phyloP scores from a whole-genome alignment of 495 filamentous ascomycete genomes.

The Hyaloscypha bicolor region DNA sequence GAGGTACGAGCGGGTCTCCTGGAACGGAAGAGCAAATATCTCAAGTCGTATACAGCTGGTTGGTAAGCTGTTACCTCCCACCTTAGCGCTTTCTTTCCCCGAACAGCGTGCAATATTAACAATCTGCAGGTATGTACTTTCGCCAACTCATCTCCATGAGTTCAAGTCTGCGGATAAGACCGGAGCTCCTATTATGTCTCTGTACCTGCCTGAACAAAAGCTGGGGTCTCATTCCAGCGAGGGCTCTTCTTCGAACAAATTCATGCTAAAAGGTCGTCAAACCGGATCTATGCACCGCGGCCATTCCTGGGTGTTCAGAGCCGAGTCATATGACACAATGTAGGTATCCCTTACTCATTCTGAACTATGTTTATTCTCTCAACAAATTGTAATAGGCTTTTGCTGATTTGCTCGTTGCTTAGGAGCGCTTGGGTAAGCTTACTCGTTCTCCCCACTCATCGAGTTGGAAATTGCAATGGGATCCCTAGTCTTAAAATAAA shows the following conservation, averaged over 20 bases:
- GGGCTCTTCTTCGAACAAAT: slow-evolving; percentile 92
- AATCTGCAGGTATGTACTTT: slow-evolving; percentile 85
- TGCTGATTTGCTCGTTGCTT: neutral
- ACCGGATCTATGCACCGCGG: slow-evolving; percentile 91
- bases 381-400: neutral
- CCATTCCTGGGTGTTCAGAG: slow-evolving; percentile 97
- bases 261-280: slow-evolving; percentile 94
- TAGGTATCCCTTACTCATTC: slow-evolving; percentile 32
- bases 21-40: slow-evolving; percentile 97
- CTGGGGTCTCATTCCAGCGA: slow-evolving; percentile 88
- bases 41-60: slow-evolving; percentile 96
- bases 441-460: neutral
- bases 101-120: slow-evolving; percentile 6
- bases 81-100: neutral
- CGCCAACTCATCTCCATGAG: slow-evolving; percentile 95
- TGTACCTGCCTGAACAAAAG: slow-evolving; percentile 93
- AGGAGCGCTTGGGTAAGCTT: neutral
- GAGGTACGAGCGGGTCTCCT: slow-evolving; percentile 89
- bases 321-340: slow-evolving; percentile 95
- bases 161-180: slow-evolving; percentile 85
- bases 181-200: slow-evolving; percentile 83
- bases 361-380: neutral
- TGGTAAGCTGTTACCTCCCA: slow-evolving; percentile 63
- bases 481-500: neutral
- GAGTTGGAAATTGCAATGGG: neutral